Base-by-base conservation (phyloP, 78 protist genomes). In the Speleostelium caveatum region DNA sequence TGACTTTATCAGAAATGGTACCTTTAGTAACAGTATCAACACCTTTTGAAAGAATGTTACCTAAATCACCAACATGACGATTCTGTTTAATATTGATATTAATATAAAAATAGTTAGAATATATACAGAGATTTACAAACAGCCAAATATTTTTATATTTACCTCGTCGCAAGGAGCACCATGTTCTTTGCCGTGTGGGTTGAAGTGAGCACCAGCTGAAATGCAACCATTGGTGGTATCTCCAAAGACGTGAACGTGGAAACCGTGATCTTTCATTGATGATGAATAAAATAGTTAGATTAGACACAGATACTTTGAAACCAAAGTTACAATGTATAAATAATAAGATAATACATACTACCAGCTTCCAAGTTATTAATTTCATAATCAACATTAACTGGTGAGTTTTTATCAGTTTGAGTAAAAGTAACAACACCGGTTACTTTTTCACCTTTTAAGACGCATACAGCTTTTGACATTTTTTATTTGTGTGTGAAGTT, bases 131-230 rank as follows among this genome's bases (percentile, higher is more conserved):
- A 77, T 62, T n/a, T n/a, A n/a, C n/a, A n/a, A n/a, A n/a, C n/a
- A n/a, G n/a, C n/a, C n/a, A n/a, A n/a, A n/a, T n/a, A n/a, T n/a
- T n/a, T n/a, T 32, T 6, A 68, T 45, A 68, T 19, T 86, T 60
- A 77, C 92, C 0, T 61, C 93, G 53, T 65, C 93, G 16, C 17
- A 0, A 61, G 96, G 96, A 24, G 75, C 93, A 55, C 96, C 96
- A 73, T 96, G 96, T 2, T 59, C 45, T 83, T 95, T 92, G 42
- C 77, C 78, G 69, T 22, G 14, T 78, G 96, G 98, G 88, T 96
- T 94, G 78, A 65, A 95, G 56, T 96, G 98, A 42, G 90, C 86
- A 42, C 96, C 97, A 38, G 96, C 96, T 14, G 91, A 55, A 33
- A 68, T 39, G 63, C 97, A 96, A 75, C 75, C 90, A 32, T 86